These are phyloP conservation scores for Ustilago esculenta DNA, from an alignment of 1,284 basidiomycete species.

Conservation along the genomic window DNA sequence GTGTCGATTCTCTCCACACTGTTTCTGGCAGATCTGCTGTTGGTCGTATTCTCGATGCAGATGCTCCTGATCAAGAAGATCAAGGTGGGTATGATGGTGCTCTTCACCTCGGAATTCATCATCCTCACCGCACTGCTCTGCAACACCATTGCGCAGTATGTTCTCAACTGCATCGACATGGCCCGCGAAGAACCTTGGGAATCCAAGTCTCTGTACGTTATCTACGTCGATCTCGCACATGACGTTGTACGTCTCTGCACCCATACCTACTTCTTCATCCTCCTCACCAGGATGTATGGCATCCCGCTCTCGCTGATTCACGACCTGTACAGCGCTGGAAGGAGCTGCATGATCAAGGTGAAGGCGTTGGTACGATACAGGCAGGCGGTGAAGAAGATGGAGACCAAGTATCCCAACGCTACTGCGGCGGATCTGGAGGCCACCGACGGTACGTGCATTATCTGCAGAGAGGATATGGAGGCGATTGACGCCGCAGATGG, in stretches of 20 bases:
- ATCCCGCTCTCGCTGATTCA: slow-evolving; percentile 94
- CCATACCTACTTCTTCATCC: slow-evolving; percentile 86
- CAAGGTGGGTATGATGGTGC: slow-evolving; percentile 77
- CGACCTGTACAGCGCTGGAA: slow-evolving; percentile 92
- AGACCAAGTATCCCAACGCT: slow-evolving; percentile 93
- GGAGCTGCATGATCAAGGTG: slow-evolving; percentile 86
- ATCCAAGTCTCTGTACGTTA: slow-evolving; percentile 94
- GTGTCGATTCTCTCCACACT: slow-evolving; percentile 76
- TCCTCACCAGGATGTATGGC: slow-evolving; percentile 92
- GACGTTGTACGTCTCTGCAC: slow-evolving; percentile 92
- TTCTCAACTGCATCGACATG: slow-evolving; percentile 81
- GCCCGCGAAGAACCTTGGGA: slow-evolving; percentile 75
- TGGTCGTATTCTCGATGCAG: slow-evolving; percentile 81
- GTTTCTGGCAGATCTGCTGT: slow-evolving; percentile 76
- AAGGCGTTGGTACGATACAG: slow-evolving; percentile 89
- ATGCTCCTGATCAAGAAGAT: slow-evolving; percentile 49
- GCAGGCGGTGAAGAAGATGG: slow-evolving; percentile 95
- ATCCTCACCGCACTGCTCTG: slow-evolving; percentile 84
- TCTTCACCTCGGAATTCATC: slow-evolving; percentile 88
- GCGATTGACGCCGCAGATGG: slow-evolving; percentile 2
- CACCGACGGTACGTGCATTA: slow-evolving; percentile 93
- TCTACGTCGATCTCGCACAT: slow-evolving; percentile 86
- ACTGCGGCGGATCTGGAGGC: slow-evolving; percentile 83
- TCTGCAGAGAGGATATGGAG: slow-evolving; percentile 96
- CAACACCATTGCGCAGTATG: slow-evolving; percentile 84